Conservation (phyloP, 306 rosid genomes). For the Hippophae gyantsensis region DNA sequence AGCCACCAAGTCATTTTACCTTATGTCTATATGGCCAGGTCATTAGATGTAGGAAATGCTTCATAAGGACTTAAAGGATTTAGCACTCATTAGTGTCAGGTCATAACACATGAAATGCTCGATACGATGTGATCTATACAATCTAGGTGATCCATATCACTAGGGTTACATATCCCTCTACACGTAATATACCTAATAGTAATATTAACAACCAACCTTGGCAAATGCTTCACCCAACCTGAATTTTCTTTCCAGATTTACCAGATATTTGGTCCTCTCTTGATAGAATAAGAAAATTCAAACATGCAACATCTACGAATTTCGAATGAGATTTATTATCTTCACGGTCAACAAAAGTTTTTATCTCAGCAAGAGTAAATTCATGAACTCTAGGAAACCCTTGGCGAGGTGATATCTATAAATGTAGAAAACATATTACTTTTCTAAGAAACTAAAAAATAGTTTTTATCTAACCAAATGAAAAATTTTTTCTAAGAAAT, state of each 20-base stretch:
- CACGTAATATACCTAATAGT: no score
- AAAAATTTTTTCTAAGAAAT: neutral
- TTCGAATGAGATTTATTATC: conserved; percentile 88
- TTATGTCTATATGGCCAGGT: no score
- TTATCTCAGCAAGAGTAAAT: conserved; percentile 89
- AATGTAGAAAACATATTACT: neutral
- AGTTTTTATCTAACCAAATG: no score
- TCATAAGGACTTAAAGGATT: no score
- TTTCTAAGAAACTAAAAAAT: no score
- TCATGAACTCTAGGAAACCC: conserved; percentile 93
- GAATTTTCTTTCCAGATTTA: conserved; percentile 56
- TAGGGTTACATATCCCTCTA: no score
- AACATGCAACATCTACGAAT: conserved; percentile 55
- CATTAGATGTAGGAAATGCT: no score
- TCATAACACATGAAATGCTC: no score
- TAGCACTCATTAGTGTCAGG: no score
- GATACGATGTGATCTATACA: no score
- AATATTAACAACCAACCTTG: conserved; percentile 28
- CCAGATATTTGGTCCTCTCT: conserved; percentile 78
- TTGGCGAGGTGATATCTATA: conserved; percentile 97
- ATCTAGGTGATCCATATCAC: no score
- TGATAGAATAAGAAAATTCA: conserved; percentile 88
- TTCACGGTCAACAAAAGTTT: conserved; percentile 91
- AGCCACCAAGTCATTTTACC: no score
- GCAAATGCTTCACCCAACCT: conserved; percentile 71